Evolutionary conservation across 768 basidiomycete genomes (phyloP), one percentile per base, ranked within the genome.

Genomic region (Trametes cinnabarina): DNA sequence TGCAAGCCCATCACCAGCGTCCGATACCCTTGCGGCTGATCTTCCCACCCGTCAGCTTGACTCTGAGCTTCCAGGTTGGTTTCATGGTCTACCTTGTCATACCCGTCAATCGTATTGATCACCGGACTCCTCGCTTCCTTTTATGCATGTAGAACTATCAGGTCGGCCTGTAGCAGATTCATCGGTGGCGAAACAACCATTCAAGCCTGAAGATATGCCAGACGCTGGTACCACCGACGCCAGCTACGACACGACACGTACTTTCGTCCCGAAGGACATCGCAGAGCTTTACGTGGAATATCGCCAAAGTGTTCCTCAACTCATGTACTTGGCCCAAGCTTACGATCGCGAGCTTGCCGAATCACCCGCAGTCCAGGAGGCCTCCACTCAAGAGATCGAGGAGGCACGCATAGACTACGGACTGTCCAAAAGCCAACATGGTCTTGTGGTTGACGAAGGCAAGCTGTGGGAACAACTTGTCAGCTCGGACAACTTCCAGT

Each of bases 341-440:
- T 35, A 62, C 9, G 12, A 37, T 11, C 12, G 41, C 5, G 42
- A 41, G 37, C 17, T 43, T 4, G n/a, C n/a, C n/a, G n/a, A n/a
- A n/a, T n/a, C n/a, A n/a, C 26, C 55, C 4, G 8, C 48, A 11
- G 20, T 22, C 14, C 49, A 14, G 41, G 20, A 22, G 3, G 4
- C 22, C 23, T 23, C 44, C 1, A 32, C 40, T 3, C 49, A 52
- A 26, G 72, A 73, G 35, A 58, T 68, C 41, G 71, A 68, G 3
- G 78, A 78, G 11, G 72, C 71, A 1, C 72, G 67, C 17, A 68
- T 71, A 32, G 80, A 79, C 44, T 74, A 79, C 55, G 74, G 74
- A 19, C 79, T 86, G 78, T 84, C 86, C 41, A 88, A 84, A 66
- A 74, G 75, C 2, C 89, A 91, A 62, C 71, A 79, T 34, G 77